Evolutionary conservation across 805 yeast species (phyloP).

Genomic region (Candida ovalis): DNA sequence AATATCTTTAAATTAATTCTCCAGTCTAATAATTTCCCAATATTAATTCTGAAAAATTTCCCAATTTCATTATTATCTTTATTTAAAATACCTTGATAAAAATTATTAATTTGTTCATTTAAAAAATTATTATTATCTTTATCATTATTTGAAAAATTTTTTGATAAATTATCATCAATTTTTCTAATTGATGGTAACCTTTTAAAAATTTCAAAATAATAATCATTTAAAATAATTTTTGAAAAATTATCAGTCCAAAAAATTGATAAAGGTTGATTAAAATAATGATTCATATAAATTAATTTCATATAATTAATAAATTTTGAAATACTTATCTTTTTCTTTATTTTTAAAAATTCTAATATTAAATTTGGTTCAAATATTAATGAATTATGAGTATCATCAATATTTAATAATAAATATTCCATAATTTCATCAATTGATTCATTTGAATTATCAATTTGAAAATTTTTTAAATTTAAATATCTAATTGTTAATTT

Average conservation of each 20-base stretch:
- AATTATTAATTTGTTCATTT: slow-evolving; percentile 13
- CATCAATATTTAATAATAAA: slow-evolving; percentile 29
- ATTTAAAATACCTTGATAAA: slow-evolving; percentile 19
- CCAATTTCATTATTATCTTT: slow-evolving; percentile 21
- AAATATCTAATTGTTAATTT: slow-evolving; percentile 20
- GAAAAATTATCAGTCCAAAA: slow-evolving; percentile 31
- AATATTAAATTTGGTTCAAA: slow-evolving; percentile 30
- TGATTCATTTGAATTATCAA: slow-evolving; percentile 31
- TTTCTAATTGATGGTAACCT: slow-evolving; percentile 27
- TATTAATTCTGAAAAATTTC: slow-evolving; percentile 19
- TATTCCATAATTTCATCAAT: slow-evolving; percentile 30
- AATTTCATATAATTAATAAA: slow-evolving; percentile 30
- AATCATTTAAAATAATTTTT: slow-evolving; percentile 18
- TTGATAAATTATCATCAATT: slow-evolving; percentile 7
- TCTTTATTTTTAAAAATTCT: slow-evolving; percentile 22
- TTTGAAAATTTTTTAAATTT: slow-evolving; percentile 23
- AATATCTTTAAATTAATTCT: slow-evolving; percentile 25
- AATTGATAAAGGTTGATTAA: slow-evolving; percentile 30
- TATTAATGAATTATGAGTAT: slow-evolving; percentile 30
- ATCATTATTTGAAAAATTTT: neutral
- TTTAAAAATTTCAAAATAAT: slow-evolving; percentile 26
- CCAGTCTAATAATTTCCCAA: slow-evolving; percentile 29
- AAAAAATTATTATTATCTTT: too few species aligned
- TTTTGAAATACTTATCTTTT: slow-evolving; percentile 27
- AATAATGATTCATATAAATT: slow-evolving; percentile 33